phyloP scores from a whole-genome alignment of 2,329 filamentous ascomycete genomes.

The Orbilia oligospora region DNA sequence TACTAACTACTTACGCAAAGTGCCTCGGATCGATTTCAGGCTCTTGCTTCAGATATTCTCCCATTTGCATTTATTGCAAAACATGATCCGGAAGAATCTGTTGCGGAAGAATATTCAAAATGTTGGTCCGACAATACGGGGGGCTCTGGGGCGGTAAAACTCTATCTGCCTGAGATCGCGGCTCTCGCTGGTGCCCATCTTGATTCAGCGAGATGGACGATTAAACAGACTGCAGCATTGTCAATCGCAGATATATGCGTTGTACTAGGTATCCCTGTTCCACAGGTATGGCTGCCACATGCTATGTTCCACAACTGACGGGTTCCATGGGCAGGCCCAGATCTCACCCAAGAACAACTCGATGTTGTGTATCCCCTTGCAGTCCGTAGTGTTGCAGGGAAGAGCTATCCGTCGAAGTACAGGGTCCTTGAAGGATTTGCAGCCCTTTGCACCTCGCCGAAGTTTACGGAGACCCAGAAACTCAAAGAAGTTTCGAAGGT shows the following conservation, averaged over 20 bases:
- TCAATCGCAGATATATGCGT: conserved; percentile 81
- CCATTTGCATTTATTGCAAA: conserved; percentile 91
- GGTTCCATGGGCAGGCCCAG: conserved; percentile 67
- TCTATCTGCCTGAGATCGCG: conserved; percentile 88
- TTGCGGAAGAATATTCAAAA: conserved; percentile 82
- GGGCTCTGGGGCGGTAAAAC: conserved; percentile 81
- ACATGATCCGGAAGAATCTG: conserved; percentile 85
- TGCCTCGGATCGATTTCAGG: conserved; percentile 87
- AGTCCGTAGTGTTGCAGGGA: conserved; percentile 84
- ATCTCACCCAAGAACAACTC: conserved; percentile 75
- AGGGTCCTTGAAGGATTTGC: conserved; percentile 84
- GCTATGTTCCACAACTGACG: conserved; percentile 60
- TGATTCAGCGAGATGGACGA: conserved; percentile 85
- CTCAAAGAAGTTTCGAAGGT: conserved; percentile 58
- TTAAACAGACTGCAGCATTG: conserved; percentile 89
- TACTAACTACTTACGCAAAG: conserved; percentile 54
- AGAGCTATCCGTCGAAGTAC: conserved; percentile 95
- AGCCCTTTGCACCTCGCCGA: conserved; percentile 71
- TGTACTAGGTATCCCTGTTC: conserved; percentile 75
- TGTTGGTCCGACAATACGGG: conserved; percentile 94
- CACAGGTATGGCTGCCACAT: conserved; percentile 48
- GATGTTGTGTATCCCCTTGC: conserved; percentile 83
- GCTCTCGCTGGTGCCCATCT: conserved; percentile 77
- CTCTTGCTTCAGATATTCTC: conserved; percentile 80
- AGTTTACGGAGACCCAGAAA: conserved; percentile 43